Conservation (phyloP, 2,329 filamentous ascomycete genomes). For the Furcasterigmium furcatum region DNA sequence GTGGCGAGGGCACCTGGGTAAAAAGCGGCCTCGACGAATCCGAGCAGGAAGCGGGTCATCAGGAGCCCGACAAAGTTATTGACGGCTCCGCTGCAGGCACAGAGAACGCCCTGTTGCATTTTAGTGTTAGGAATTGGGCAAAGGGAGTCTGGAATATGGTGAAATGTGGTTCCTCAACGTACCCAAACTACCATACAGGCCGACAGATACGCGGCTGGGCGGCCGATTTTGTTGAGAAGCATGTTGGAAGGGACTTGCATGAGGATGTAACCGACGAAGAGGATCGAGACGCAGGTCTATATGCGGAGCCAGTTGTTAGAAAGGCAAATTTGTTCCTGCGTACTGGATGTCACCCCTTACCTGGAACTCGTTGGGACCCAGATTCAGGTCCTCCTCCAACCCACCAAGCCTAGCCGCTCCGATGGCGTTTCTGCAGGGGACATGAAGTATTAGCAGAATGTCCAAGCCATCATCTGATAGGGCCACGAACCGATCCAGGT, state of each 20-base stretch:
- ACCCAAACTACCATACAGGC: conserved; percentile 27
- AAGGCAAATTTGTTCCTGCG: no score
- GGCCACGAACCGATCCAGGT: conserved; percentile 41
- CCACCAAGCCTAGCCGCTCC: conserved; percentile 51
- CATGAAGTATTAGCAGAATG: no score
- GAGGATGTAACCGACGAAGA: conserved; percentile 14
- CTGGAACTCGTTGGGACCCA: conserved; percentile 29
- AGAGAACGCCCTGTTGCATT: conserved; percentile 5
- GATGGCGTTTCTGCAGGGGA: conserved; percentile 28
- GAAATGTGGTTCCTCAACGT: no score
- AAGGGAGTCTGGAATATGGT: no score
- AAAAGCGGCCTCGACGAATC: conserved; percentile 10
- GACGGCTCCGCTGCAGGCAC: conserved; percentile 9
- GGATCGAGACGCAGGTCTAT: conserved; percentile 9
- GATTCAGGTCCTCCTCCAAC: conserved; percentile 28
- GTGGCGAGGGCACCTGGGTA: conserved; percentile 3
- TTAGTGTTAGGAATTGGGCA: no score
- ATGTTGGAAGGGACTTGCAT: conserved; percentile 20
- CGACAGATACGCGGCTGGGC: conserved; percentile 23
- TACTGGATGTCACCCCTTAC: no score
- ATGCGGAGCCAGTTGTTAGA: not conserved
- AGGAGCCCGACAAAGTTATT: conserved; percentile 6
- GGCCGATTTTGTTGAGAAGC: conserved; percentile 24
- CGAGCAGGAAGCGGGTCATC: conserved; percentile 7
- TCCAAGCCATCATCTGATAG: no score